A percentile compares a stretch with the other conserved stretches of the same genome.
Evolutionary conservation across 2,329 filamentous ascomycete species (phyloP).

Genomic region (Leptographium galeiforme): DNA sequence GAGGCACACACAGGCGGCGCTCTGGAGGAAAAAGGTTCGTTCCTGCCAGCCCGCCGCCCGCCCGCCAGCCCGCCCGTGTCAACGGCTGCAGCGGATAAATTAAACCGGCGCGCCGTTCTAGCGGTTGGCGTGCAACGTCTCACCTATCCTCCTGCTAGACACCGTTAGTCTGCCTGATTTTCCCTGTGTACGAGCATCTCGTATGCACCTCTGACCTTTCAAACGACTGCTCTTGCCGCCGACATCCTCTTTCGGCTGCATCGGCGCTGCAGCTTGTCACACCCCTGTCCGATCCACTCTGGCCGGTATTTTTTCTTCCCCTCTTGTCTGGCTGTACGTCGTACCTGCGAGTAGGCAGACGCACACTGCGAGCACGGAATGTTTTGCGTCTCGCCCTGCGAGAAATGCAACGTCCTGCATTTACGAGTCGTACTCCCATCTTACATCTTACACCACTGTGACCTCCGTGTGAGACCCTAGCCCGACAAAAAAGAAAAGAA

Average conservation of each 20-base stretch:
- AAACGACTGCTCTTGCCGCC: constrained; percentile 29
- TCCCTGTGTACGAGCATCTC: constrained; percentile 2
- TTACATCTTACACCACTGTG: too few relatives aligned
- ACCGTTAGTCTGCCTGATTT: not conserved
- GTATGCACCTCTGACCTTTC: constrained; percentile 21
- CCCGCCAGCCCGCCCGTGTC: too few relatives aligned
- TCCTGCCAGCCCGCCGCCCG: too few relatives aligned
- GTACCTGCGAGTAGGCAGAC: not conserved
- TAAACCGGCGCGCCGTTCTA: not conserved
- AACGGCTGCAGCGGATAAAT: not conserved
- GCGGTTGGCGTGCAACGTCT: not conserved
- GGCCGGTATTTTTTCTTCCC: not conserved
- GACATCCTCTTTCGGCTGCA: constrained; percentile 7
- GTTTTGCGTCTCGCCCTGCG: too few relatives aligned
- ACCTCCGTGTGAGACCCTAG: too few relatives aligned
- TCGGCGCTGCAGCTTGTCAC: constrained; percentile 3
- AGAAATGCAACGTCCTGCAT: too few relatives aligned
- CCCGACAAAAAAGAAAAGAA: too few relatives aligned
- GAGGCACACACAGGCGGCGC: not conserved
- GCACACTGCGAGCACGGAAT: too few relatives aligned
- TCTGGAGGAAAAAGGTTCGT: too few relatives aligned
- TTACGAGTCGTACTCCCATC: too few relatives aligned
- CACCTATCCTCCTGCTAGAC: not conserved
- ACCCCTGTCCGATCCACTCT: not conserved
- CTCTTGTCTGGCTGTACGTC: not conserved